Conservation (phyloP, 164 flowering plant species). For the Umbellularia californica region DNA sequence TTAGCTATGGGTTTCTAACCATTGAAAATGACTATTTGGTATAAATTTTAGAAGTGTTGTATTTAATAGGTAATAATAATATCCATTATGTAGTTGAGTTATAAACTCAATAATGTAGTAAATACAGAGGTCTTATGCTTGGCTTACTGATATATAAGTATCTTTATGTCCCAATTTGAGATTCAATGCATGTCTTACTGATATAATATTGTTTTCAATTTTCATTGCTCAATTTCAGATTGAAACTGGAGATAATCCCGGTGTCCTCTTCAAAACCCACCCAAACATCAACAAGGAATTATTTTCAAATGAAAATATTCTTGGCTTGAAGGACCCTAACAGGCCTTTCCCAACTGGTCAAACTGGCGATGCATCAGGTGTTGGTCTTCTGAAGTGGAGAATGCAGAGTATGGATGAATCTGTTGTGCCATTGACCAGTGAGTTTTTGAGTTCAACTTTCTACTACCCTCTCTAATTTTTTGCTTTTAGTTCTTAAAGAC, state of each 20-base stretch:
- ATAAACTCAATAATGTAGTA: neutral
- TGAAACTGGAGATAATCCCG: constrained; percentile 69
- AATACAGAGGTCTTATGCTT: neutral
- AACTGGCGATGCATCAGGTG: constrained; percentile 71
- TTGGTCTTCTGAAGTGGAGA: constrained; percentile 94
- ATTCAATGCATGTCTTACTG: no score
- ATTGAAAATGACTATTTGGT: no score
- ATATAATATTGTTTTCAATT: neutral
- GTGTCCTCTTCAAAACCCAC: constrained; percentile 82
- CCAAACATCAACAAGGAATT: constrained; percentile 97
- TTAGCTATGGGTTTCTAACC: no score
- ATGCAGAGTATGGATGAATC: constrained; percentile 90
- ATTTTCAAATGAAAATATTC: constrained; percentile 72
- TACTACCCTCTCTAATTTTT: neutral
- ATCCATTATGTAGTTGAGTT: no score
- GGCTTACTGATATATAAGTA: neutral
- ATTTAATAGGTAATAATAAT: no score
- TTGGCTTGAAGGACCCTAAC: constrained; percentile 85
- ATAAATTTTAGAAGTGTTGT: no score
- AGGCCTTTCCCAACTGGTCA: constrained; percentile 87
- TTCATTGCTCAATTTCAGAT: constrained; percentile 38
- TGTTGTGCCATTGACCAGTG: constrained; percentile 79
- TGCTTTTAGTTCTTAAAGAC: neutral
- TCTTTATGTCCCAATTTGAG: no score
- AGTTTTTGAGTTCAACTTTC: constrained; percentile 22